Percentiles rank a stretch among this genome's conserved stretches.
These are phyloP conservation scores for Veloboletus limbatus DNA, from an alignment of 1,284 basidiomycete genomes.

Conservation along the genomic window DNA sequence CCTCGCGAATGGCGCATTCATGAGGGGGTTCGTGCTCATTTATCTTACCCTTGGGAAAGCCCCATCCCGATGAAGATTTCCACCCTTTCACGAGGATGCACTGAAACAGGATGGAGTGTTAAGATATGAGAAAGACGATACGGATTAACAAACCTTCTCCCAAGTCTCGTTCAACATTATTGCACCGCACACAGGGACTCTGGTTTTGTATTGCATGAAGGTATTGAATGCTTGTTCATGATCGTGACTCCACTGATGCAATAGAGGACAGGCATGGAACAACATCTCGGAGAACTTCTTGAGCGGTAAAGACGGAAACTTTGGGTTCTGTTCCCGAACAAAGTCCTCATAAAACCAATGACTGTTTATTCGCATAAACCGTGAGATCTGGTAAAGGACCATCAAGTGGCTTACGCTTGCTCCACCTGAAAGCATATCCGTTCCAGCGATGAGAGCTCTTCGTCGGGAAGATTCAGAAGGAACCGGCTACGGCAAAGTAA, in stretches of 20 bases:
- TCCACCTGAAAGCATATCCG: conserved; percentile 99
- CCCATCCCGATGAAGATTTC: conserved; percentile 96
- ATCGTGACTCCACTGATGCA: conserved; percentile 76
- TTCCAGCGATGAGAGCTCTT: conserved; percentile 88
- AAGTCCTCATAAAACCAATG: conserved; percentile 99
- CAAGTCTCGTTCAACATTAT: conserved; percentile 90
- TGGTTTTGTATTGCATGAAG: conserved; percentile 95
- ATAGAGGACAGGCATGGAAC: conserved; percentile 78
- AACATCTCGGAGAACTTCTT: conserved; percentile 95
- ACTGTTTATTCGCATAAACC: conserved; percentile 42
- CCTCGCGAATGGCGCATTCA: conserved; percentile 89
- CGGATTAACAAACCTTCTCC: conserved; percentile 71
- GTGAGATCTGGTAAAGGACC: conserved; percentile 8
- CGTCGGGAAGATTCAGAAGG: conserved; percentile 93
- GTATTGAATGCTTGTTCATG: conserved; percentile 78
- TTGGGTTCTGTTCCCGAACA: conserved; percentile 85
- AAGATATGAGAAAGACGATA: conserved; percentile 5
- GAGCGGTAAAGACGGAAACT: conserved; percentile 83
- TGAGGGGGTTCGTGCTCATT: conserved; percentile 87
- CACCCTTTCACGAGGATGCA: conserved; percentile 95
- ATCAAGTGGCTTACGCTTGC: conserved; percentile 75
- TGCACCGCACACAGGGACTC: conserved; percentile 98
- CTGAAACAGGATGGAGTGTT: conserved; percentile 39
- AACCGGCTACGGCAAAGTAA: conserved; percentile 66
- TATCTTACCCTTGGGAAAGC: conserved; percentile 99